These are phyloP conservation scores for Cyclotella cryptica DNA, from an alignment of 108 stramenopile species.

Conservation along the genomic window DNA sequence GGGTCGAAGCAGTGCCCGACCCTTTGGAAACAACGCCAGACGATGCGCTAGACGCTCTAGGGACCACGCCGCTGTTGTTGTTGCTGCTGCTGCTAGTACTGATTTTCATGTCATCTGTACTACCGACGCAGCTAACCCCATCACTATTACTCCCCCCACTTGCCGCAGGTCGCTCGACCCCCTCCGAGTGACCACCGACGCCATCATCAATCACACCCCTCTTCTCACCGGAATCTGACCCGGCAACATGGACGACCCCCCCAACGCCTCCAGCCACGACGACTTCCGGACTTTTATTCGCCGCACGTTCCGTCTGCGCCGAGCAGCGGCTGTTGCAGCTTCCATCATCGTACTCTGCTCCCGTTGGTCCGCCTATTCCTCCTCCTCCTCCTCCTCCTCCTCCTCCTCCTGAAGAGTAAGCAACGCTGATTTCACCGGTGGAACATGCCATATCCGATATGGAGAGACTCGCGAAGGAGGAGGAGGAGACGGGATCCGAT, in stretches of 20 bases:
- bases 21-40: background rate
- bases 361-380: background rate
- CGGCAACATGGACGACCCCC: too few relatives aligned
- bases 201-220: too few relatives aligned
- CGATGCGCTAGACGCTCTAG: too few relatives aligned
- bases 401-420: background rate
- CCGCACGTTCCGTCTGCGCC: conserved; percentile 5
- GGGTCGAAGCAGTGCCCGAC: background rate
- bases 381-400: too few relatives aligned
- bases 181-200: too few relatives aligned
- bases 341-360: background rate
- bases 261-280: too few relatives aligned
- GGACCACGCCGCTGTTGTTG: too few relatives aligned
- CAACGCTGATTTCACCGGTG: background rate
- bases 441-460: background rate
- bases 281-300: background rate
- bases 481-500: background rate
- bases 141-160: background rate
- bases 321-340: background rate
- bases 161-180: too few relatives aligned
- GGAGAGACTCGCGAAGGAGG: background rate
- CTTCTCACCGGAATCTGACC: too few relatives aligned
- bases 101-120: background rate
- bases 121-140: background rate
- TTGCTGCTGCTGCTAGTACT: background rate